Evolutionary conservation across 768 basidiomycete species (phyloP).

Genomic region (Auricularia sp.): DNA sequence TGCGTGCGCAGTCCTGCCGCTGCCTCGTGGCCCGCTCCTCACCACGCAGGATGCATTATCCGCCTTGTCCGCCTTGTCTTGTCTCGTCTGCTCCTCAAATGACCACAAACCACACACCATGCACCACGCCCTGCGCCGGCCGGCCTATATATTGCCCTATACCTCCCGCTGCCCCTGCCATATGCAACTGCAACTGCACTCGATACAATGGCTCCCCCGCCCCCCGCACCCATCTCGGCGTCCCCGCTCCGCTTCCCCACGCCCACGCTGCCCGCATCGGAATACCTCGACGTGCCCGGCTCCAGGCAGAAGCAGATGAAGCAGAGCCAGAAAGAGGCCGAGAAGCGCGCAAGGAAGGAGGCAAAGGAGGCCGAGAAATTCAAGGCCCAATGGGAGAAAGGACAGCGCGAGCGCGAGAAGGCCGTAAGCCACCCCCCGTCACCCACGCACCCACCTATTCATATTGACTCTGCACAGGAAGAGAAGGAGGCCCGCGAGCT

Average conservation of each 20-base stretch:
- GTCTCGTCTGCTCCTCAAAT: too few species aligned
- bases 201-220: too few species aligned
- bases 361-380: conserved; percentile 31
- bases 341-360: conserved; percentile 43
- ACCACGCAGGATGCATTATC: too few species aligned
- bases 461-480: background rate
- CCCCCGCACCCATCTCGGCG: background rate
- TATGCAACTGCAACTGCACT: too few species aligned
- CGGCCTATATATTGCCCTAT: too few species aligned
- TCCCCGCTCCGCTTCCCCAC: background rate
- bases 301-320: background rate
- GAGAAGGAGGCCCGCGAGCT: conserved; percentile 2
- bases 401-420: conserved; percentile 21
- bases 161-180: too few species aligned
- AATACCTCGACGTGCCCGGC: background rate
- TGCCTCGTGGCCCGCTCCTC: background rate
- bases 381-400: conserved; percentile 26
- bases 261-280: background rate
- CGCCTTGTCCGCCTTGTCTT: too few species aligned
- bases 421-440: conserved; percentile 6
- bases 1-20: background rate
- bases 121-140: too few species aligned
- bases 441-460: background rate
- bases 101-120: too few species aligned
- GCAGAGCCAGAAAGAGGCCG: conserved; percentile 3